phyloP scores from a whole-genome alignment of 2,329 filamentous ascomycete genomes.

The Penicillium sp. region DNA sequence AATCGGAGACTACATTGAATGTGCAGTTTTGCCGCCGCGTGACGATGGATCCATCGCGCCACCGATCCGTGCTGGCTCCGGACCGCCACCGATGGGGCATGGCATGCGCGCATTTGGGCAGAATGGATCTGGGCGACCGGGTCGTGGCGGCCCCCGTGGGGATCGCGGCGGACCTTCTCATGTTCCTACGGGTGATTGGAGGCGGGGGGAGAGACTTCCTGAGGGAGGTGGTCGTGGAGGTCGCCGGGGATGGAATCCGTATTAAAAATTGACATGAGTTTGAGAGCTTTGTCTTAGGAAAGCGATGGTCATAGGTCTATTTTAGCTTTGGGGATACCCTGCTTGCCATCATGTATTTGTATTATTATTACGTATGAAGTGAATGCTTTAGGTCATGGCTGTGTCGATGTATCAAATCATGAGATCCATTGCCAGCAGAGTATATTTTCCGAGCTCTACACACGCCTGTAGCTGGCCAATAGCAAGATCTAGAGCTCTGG shows the following conservation, averaged over 20 bases:
- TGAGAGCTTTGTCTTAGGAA: neutral
- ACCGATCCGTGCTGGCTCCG: conserved; percentile 21
- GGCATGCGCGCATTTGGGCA: conserved; percentile 48
- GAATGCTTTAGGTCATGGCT: neutral
- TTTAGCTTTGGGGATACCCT: neutral
- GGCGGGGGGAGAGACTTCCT: conserved; percentile 49
- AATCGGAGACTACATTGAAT: conserved; percentile 84
- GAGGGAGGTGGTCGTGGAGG: conserved; percentile 36
- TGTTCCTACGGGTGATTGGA: conserved; percentile 47
- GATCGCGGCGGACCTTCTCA: conserved; percentile 41
- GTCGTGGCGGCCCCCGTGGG: conserved; percentile 44
- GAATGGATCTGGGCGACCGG: conserved; percentile 45
- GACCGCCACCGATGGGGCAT: conserved; percentile 39
- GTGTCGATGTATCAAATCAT: neutral
- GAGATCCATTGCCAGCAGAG: neutral
- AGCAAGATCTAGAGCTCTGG: neutral
- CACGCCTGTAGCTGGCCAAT: neutral
- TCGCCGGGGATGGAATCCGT: conserved; percentile 45
- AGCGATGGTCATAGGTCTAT: neutral
- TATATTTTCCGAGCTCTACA: neutral
- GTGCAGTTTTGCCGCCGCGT: conserved; percentile 74
- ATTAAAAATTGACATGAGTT: conserved; percentile 22
- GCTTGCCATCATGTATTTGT: conserved; percentile 6
- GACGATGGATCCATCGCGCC: conserved; percentile 73
- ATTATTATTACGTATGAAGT: conserved; percentile 10